Percentiles rank a stretch among this genome's conserved stretches.
Conservation (phyloP, 306 rosid genomes). For the Datisca glomerata region DNA sequence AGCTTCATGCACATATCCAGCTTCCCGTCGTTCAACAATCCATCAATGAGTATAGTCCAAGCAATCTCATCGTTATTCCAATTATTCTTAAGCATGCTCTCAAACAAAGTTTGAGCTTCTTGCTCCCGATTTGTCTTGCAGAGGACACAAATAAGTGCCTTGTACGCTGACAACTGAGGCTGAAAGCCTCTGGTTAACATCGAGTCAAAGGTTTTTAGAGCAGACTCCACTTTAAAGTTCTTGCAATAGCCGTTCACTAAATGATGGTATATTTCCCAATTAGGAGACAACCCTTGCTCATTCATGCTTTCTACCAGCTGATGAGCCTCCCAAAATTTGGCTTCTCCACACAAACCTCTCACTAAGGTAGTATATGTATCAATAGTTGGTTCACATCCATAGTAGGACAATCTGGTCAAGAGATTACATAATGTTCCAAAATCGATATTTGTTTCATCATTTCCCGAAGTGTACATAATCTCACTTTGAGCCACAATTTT, state of each 20-base stretch:
- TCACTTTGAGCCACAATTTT: constrained; percentile 21
- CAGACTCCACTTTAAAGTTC: constrained; percentile 22
- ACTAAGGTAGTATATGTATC: constrained; percentile 23
- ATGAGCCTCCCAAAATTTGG: constrained; percentile 21
- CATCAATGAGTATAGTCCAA: constrained; percentile 32
- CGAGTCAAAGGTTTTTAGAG: constrained; percentile 17
- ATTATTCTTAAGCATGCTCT: constrained; percentile 23
- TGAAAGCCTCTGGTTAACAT: constrained; percentile 19
- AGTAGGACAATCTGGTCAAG: constrained; percentile 21
- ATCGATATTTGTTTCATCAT: constrained; percentile 7
- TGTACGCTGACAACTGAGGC: constrained; percentile 11
- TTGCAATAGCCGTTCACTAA: constrained; percentile 20
- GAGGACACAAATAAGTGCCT: constrained; percentile 29
- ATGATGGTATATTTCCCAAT: constrained; percentile 14
- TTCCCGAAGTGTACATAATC: constrained; percentile 8
- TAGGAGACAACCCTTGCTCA: constrained; percentile 21
- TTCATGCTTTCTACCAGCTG: constrained; percentile 22
- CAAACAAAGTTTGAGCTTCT: constrained; percentile 28
- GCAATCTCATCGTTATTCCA: constrained; percentile 37
- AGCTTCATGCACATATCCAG: constrained; percentile 22
- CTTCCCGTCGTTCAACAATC: constrained; percentile 28
- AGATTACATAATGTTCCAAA: constrained; percentile 11
- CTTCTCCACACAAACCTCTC: constrained; percentile 31
- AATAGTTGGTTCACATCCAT: constrained; percentile 20
- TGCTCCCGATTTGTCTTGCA: constrained; percentile 13